These are phyloP conservation scores for Medicago ruthenica DNA, from an alignment of 306 rosid species.

Conservation along the genomic window DNA sequence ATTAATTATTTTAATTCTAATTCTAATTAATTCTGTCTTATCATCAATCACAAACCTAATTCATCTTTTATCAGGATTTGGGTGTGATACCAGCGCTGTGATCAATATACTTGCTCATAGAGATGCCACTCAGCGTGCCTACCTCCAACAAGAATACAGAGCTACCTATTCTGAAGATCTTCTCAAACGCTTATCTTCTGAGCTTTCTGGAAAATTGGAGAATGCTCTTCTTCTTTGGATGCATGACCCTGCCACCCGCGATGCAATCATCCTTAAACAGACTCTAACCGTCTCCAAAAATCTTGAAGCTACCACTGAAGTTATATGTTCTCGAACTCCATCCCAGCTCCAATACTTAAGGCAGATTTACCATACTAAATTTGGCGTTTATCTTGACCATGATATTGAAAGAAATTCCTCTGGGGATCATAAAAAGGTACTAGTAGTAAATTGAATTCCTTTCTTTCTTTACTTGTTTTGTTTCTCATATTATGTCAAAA, in stretches of 20 bases:
- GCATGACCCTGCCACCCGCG: conserved; percentile 80
- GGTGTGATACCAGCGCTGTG: conserved; percentile 73
- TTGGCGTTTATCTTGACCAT: conserved; percentile 55
- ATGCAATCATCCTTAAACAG: conserved; percentile 59
- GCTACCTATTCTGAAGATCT: conserved; percentile 67
- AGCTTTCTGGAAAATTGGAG: conserved; percentile 77
- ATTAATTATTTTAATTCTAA: too few species aligned
- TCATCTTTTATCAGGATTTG: conserved; percentile 56
- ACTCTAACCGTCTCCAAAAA: conserved; percentile 38
- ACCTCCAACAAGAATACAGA: conserved; percentile 73
- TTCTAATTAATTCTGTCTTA: too few species aligned
- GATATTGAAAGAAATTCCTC: conserved; percentile 59
- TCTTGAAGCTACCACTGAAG: conserved; percentile 76
- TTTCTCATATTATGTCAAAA: not conserved
- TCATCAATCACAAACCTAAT: too few species aligned
- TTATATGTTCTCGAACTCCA: conserved; percentile 76
- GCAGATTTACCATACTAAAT: conserved; percentile 63
- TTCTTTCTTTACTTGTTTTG: too few species aligned
- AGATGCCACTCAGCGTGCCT: conserved; percentile 67
- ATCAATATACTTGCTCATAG: conserved; percentile 77
- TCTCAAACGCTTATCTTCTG: conserved; percentile 64
- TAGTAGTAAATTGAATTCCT: too few species aligned
- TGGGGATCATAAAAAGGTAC: conserved; percentile 70
- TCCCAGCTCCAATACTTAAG: conserved; percentile 76
- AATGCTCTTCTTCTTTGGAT: conserved; percentile 79